A percentile compares a stretch with the other conserved stretches of the same genome.
Conservation (phyloP, 73 alveolate genomes). For the Blepharisma stoltei region DNA sequence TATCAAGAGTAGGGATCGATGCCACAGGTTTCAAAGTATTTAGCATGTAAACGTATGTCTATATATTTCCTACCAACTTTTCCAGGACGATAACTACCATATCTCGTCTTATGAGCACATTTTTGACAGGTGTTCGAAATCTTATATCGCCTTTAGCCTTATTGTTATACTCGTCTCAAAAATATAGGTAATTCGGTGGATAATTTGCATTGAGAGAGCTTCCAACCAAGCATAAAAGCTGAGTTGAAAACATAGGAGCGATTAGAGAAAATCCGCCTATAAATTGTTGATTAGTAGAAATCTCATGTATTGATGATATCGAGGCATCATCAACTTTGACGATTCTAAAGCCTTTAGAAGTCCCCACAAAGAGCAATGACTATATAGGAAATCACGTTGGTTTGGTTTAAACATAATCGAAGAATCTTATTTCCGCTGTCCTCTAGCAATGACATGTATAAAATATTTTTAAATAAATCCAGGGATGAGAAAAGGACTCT, state of each 20-base stretch:
- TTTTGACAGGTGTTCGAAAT: conserved; percentile 21
- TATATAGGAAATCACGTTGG: conserved; percentile 1
- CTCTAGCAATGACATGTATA: neutral
- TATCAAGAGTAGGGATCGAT: conserved; percentile 15
- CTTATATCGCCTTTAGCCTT: conserved; percentile 14
- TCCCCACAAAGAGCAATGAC: conserved; percentile 19
- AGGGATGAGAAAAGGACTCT: no score
- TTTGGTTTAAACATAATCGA: neutral
- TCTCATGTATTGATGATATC: neutral
- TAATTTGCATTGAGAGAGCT: neutral
- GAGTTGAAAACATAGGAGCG: conserved; percentile 27
- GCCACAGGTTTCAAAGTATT: conserved; percentile 22
- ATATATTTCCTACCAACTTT: neutral
- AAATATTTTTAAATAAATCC: no score
- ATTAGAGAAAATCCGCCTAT: conserved; percentile 16
- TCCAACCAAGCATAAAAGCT: neutral
- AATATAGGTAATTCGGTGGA: conserved; percentile 3
- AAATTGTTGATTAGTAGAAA: neutral
- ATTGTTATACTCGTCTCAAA: conserved; percentile 23
- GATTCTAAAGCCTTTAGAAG: conserved; percentile 4
- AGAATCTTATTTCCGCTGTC: neutral
- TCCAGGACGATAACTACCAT: conserved; percentile 9
- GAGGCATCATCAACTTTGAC: neutral
- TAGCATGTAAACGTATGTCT: conserved; percentile 22
- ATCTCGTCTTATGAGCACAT: conserved; percentile 18